Base-by-base conservation (phyloP, 768 basidiomycete genomes). In the Psilocybe sp. region DNA sequence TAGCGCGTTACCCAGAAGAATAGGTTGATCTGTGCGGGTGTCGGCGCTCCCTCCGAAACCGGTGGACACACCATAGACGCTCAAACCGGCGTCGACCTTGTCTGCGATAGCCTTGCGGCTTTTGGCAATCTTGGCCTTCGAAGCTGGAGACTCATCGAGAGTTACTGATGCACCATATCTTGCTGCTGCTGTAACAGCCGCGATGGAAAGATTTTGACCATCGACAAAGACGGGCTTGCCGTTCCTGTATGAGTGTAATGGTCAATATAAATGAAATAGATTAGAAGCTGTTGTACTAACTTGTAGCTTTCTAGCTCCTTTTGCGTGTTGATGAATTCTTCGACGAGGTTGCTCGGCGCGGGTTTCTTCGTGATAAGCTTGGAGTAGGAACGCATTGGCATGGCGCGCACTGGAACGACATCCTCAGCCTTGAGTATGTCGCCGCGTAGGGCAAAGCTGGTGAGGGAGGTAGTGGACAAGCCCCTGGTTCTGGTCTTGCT, bases 21-120 rank as follows among this genome's bases (percentile, higher is more conserved):
- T 63, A 16, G 89, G 82, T 46, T 89, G 72, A 55, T 84, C 78
- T 0, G 91, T 93, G 16, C 91, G 81, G 1, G 90, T 92, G 64
- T 92, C 87, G 10, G 91, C 91, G 58, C 85, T 87, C n/a, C 90
- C 91, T 36, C 91, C 92, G 59, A 90, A 94, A 40, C 92, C 92
- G 33, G 78, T 81, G 2, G 87, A 87, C 37, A 93, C 86, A 18
- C 92, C 92, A 57, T 94, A 94, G 15, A 94, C 77, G 55, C 85
- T 88, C 45, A 80, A 76, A 9, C 84, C 82, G 3, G 75, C 71
- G 16, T 78, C 76, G 35, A 92, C 76, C 65, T 91, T 91, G 58
- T 76, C 74, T 16, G 77, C 70, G 39, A 92, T 81, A 50, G 84
- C 77, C 41, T 75, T 67, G 34, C 86, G 82, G 56, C 84, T 82